phyloP scores from a whole-genome alignment of 352 stramenopile species.

The Globisporangium lucens region DNA sequence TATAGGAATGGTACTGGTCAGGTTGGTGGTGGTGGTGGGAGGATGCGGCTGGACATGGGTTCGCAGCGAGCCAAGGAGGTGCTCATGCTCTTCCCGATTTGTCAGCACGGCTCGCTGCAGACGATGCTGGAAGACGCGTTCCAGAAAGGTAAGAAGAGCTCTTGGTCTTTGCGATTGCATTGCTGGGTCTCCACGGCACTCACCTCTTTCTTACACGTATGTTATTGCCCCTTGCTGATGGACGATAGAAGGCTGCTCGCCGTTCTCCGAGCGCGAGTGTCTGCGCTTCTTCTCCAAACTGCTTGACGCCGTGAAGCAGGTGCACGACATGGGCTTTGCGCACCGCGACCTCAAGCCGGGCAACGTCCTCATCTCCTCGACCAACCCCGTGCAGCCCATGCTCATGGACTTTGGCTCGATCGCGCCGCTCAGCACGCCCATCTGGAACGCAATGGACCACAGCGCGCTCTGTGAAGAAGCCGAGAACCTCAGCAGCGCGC shows the following conservation, averaged over 20 bases:
- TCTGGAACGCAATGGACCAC: slow-evolving; percentile 39
- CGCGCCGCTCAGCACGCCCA: slow-evolving; percentile 27
- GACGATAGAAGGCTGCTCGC: slow-evolving; percentile 4
- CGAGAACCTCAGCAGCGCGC: slow-evolving; percentile 75
- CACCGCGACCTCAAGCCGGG: slow-evolving; percentile 81
- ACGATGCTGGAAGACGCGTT: slow-evolving; percentile 36
- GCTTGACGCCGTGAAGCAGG: slow-evolving; percentile 48
- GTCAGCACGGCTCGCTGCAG: slow-evolving; percentile 54
- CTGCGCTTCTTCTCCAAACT: slow-evolving; percentile 54
- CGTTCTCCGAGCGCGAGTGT: slow-evolving; percentile 46
- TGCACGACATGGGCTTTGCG: slow-evolving; percentile 53
- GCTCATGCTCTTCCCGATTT: slow-evolving; percentile 61
- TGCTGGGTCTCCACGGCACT: neutral
- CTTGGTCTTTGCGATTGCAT: neutral
- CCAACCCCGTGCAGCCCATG: slow-evolving; percentile 41
- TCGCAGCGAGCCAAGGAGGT: slow-evolving; percentile 39
- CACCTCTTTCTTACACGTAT: neutral
- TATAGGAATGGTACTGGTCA: neutral
- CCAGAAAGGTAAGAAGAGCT: slow-evolving; percentile 19
- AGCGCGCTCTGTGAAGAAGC: slow-evolving; percentile 79
- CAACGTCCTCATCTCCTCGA: slow-evolving; percentile 59
- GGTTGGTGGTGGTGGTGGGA: neutral
- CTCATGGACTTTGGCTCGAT: slow-evolving; percentile 81
- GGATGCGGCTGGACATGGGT: neutral
- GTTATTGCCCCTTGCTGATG: neutral